Percentiles rank a stretch among this genome's conserved stretches.
These are phyloP conservation scores for Zygosaccharomyces sapae DNA, from an alignment of 1,139 yeast species.

Conservation along the genomic window DNA sequence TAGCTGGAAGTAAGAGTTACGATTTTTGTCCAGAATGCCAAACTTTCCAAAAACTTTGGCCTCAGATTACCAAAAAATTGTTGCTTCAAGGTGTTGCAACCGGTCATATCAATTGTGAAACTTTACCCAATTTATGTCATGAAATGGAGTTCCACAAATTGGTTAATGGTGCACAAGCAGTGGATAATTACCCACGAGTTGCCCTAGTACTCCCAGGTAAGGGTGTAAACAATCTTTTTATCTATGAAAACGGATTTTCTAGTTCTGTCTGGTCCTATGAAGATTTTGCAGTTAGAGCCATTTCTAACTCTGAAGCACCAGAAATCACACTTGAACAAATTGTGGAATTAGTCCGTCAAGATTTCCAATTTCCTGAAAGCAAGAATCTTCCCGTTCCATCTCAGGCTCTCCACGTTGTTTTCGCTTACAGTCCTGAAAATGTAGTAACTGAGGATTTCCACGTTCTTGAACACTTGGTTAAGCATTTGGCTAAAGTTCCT, in stretches of 20 bases:
- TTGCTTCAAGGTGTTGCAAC: constrained; percentile 40
- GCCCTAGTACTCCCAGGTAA: constrained; percentile 40
- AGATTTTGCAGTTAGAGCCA: constrained; percentile 40
- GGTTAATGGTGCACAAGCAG: constrained; percentile 19
- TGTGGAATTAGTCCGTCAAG: constrained; percentile 13
- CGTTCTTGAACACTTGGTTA: constrained; percentile 55
- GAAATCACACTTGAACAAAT: constrained; percentile 32
- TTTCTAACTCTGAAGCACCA: constrained; percentile 38
- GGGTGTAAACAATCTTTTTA: constrained; percentile 30
- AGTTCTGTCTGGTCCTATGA: constrained; percentile 19
- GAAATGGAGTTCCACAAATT: constrained; percentile 44
- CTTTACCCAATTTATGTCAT: constrained; percentile 48
- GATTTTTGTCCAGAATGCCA: constrained; percentile 47
- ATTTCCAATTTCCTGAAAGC: constrained; percentile 13
- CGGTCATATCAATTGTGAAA: constrained; percentile 57
- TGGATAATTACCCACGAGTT: constrained; percentile 35
- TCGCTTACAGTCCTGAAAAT: constrained; percentile 50
- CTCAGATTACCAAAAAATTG: constrained; percentile 48
- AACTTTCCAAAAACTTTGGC: constrained; percentile 55
- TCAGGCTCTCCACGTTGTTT: constrained; percentile 49
- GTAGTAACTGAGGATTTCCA: constrained; percentile 57
- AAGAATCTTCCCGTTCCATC: constrained; percentile 28
- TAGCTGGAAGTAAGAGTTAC: constrained; percentile 40
- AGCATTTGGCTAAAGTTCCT: constrained; percentile 54
- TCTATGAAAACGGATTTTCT: constrained; percentile 19